Base-by-base conservation (phyloP, 2,329 filamentous ascomycete species). In the Epichloe elymi region DNA sequence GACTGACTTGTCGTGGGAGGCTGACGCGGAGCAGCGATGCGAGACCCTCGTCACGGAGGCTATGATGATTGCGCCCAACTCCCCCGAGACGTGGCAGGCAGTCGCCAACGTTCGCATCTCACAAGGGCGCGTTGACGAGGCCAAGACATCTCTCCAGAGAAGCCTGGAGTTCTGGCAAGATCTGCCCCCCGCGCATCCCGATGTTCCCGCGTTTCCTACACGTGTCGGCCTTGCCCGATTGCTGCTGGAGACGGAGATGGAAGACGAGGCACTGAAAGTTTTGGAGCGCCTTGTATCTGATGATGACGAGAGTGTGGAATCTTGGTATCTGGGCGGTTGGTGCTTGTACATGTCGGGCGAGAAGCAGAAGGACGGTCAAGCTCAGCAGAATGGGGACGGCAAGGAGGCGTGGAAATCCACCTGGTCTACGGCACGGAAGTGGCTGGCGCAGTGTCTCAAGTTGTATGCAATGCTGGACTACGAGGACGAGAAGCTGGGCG, bases 261-360 rank as follows among this genome's bases (percentile, higher is more conserved):
- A 94, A 66, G 78, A 85, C 48, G 85, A 91, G 55, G 91, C 93
- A 0, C 79, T 95, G 52, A 80, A 86, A 51, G 89, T 97, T 3
- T 72, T 96, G 50, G 88, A 95, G 64, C 75, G 88, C 50, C 72
- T 98, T 49, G 80, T 95, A 39, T 74, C 79, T 37, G 93, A 98
- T 64, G 91, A 98, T 58, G 94, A 98, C 63, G 78, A 86, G 62
- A 95, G 91, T 65, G 86, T 98, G 19, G 93, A 98, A 69, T 86
- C 88, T 17, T 96, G 90, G 89, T 98, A 98, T 69, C 75, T 98
- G 5, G 93, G 93, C 42, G 94, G 93, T 4, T 97, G 91, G 87
- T 90, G 88, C 59, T 75, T 94, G 58, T 88, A 88, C 64, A 77
- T 95, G 53, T 73, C 86, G 55, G 86, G 85, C 11, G 79, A 86